Evolutionary conservation across 2,329 filamentous ascomycete species (phyloP).

Genomic region (Cyclaneusma minus): DNA sequence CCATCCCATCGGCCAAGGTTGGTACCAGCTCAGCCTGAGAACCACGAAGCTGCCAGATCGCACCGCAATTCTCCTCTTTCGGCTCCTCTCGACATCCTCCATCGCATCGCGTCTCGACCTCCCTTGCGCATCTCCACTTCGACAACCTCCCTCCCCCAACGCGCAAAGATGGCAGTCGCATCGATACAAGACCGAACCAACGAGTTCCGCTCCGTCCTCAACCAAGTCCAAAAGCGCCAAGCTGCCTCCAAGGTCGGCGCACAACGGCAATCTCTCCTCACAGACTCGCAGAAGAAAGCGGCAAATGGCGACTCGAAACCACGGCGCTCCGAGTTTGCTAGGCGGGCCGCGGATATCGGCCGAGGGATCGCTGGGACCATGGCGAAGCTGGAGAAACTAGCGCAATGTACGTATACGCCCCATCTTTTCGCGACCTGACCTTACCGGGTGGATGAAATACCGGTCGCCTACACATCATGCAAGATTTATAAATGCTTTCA

Average conservation of each 20-base stretch:
- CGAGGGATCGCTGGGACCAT: slow-evolving; percentile 84
- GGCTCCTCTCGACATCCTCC: background rate
- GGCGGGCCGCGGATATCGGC: slow-evolving; percentile 81
- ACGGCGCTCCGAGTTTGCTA: slow-evolving; percentile 80
- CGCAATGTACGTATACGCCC: slow-evolving; percentile 44
- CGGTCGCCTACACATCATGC: no score
- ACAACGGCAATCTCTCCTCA: slow-evolving; percentile 68
- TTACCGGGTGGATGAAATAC: no score
- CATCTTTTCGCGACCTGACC: background rate
- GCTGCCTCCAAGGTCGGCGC: slow-evolving; percentile 61
- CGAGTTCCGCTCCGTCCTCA: slow-evolving; percentile 86
- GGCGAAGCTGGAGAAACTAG: slow-evolving; percentile 86
- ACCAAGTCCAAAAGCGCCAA: slow-evolving; percentile 69
- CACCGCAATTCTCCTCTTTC: background rate
- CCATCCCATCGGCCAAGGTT: no score
- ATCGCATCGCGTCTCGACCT: background rate
- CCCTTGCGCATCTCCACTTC: no score
- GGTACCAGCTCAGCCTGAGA: no score
- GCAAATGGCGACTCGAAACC: slow-evolving; percentile 32
- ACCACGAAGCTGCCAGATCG: no score
- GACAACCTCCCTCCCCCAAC: slow-evolving; percentile 1
- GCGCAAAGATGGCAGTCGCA: slow-evolving; percentile 38
- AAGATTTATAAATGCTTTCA: slow-evolving; percentile 1
- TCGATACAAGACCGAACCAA: slow-evolving; percentile 93
- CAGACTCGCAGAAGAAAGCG: slow-evolving; percentile 53